Evolutionary conservation across 2,329 filamentous ascomycete species (phyloP).

Genomic region (Ambrosiella beaveri): DNA sequence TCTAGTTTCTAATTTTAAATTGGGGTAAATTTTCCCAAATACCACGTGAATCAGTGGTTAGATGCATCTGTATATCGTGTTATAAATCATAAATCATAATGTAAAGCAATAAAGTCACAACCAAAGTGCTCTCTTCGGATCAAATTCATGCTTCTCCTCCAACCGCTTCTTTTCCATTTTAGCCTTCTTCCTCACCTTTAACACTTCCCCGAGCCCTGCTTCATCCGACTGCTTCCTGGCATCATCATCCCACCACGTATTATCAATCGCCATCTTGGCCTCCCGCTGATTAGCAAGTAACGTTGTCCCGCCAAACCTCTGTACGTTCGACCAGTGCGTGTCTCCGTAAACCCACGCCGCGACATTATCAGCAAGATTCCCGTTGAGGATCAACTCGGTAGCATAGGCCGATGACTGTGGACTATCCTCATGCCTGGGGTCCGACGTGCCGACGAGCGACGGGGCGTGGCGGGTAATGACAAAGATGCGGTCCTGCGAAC

Average conservation of each 20-base stretch:
- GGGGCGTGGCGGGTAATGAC: constrained; percentile 43
- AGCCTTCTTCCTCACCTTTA: neutral
- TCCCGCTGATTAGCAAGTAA: constrained; percentile 31
- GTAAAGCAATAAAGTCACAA: neutral
- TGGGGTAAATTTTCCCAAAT: too few relatives aligned
- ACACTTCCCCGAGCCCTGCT: neutral
- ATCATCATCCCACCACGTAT: neutral
- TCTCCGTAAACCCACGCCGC: constrained; percentile 31
- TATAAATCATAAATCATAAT: neutral
- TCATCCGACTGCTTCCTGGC: neutral
- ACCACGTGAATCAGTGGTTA: too few relatives aligned
- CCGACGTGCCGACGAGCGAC: constrained; percentile 29
- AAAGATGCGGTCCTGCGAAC: constrained; percentile 18
- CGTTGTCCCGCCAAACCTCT: constrained; percentile 19
- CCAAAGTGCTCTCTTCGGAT: constrained; percentile 2
- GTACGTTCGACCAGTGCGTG: constrained; percentile 28
- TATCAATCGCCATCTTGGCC: constrained; percentile 20
- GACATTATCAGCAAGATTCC: constrained; percentile 15
- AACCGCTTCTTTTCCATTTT: neutral
- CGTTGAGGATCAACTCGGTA: neutral
- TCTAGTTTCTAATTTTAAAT: too few relatives aligned
- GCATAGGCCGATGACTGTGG: neutral
- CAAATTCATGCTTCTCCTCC: constrained; percentile 3
- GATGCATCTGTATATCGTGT: too few relatives aligned
- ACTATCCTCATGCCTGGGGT: constrained; percentile 26